A percentile compares a stretch with the other conserved stretches of the same genome.
These are phyloP conservation scores for Crotalaria pallida DNA, from an alignment of 306 rosid genomes.

Conservation along the genomic window DNA sequence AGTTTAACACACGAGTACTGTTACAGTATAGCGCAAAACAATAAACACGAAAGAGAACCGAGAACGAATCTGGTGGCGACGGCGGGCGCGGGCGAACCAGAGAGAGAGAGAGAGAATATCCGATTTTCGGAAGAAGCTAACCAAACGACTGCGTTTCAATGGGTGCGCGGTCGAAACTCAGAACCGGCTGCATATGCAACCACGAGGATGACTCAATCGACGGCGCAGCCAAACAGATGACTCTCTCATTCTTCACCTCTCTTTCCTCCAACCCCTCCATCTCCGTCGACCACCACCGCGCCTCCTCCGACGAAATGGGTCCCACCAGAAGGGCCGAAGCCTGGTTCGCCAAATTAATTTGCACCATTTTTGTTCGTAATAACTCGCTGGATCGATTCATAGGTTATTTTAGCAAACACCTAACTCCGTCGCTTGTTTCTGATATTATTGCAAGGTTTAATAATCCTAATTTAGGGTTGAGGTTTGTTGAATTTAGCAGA, in stretches of 20 bases:
- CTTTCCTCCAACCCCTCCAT: slow-evolving; percentile 44
- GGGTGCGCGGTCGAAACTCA: neutral
- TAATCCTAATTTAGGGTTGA: slow-evolving; percentile 45
- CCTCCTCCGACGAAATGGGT: slow-evolving; percentile 32
- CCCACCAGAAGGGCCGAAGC: slow-evolving; percentile 48
- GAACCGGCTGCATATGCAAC: slow-evolving; percentile 5
- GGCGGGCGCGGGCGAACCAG: too few relatives aligned
- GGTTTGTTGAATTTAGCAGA: slow-evolving; percentile 60
- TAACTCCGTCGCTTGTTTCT: slow-evolving; percentile 46
- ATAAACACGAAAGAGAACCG: too few relatives aligned
- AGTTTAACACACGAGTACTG: too few relatives aligned
- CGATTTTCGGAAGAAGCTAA: too few relatives aligned
- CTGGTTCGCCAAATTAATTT: slow-evolving; percentile 68
- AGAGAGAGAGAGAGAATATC: too few relatives aligned
- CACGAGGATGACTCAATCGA: slow-evolving; percentile 21
- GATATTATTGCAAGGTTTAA: slow-evolving; percentile 57
- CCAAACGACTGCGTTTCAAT: too few relatives aligned
- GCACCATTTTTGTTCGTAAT: slow-evolving; percentile 54
- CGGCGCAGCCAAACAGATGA: slow-evolving; percentile 53
- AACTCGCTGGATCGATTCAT: slow-evolving; percentile 39
- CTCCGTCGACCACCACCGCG: slow-evolving; percentile 34
- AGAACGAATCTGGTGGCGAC: too few relatives aligned
- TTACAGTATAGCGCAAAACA: too few relatives aligned
- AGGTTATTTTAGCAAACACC: slow-evolving; percentile 47
- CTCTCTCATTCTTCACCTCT: slow-evolving; percentile 47